Evolutionary conservation across 768 basidiomycete species (phyloP).

Genomic region (Ramaria rubella): DNA sequence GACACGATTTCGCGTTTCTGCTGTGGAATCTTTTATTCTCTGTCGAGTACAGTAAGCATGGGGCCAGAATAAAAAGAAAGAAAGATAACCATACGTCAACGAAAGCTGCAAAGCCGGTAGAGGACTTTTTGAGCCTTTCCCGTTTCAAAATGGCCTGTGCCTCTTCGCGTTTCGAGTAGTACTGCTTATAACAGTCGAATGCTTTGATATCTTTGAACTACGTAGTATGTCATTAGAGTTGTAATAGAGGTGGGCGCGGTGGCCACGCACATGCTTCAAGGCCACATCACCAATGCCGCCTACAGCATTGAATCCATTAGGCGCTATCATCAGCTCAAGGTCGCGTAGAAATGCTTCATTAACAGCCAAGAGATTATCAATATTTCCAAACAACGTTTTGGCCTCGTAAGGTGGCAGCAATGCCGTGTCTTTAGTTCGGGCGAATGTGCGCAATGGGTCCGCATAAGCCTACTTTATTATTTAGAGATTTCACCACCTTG

Average conservation of each 20-base stretch:
- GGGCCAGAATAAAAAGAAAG: slow-evolving; percentile 10
- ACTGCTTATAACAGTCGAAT: slow-evolving; percentile 88
- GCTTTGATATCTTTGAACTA: slow-evolving; percentile 72
- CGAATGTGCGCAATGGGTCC: slow-evolving; percentile 81
- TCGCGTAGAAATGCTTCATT: slow-evolving; percentile 82
- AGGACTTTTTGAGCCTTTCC: slow-evolving; percentile 72
- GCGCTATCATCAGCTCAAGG: slow-evolving; percentile 69
- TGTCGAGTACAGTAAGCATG: slow-evolving; percentile 24
- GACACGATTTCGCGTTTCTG: slow-evolving; percentile 70
- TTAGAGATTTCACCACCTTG: neutral
- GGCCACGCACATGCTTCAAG: slow-evolving; percentile 51
- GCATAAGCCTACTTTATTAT: slow-evolving; percentile 61
- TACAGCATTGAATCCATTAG: slow-evolving; percentile 48
- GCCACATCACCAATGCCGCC: slow-evolving; percentile 79
- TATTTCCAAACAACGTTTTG: slow-evolving; percentile 88
- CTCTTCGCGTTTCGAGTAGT: slow-evolving; percentile 89
- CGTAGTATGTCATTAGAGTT: neutral
- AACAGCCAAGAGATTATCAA: slow-evolving; percentile 83
- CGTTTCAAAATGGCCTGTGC: slow-evolving; percentile 83
- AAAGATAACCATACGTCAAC: slow-evolving; percentile 61
- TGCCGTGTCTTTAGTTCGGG: slow-evolving; percentile 75
- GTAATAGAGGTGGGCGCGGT: neutral
- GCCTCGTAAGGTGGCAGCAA: slow-evolving; percentile 90
- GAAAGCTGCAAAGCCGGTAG: slow-evolving; percentile 69
- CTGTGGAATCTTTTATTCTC: slow-evolving; percentile 81